Evolutionary conservation across 345 rosid genomes (phyloP), one percentile per base, ranked within the genome.

Genomic region (Rubroshorea leprosula): DNA sequence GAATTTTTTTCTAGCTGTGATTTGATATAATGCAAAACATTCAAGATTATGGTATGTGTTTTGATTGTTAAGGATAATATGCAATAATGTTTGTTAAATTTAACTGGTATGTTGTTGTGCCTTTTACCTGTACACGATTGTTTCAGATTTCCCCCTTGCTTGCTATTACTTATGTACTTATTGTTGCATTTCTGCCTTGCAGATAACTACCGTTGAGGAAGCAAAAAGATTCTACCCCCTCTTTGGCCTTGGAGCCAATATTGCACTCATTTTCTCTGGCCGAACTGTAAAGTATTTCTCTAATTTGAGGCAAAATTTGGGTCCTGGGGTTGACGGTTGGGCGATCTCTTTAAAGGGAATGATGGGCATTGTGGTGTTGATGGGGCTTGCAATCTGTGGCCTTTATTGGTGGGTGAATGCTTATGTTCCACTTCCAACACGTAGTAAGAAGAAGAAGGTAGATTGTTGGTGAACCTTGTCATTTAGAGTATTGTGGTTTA

Each of bases 241-340:
- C 49, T 92, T 92, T 54, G 98, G 98, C 29, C 86, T 92, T 5
- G 98, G 98, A 23, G 98, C 98, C 64, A 92, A 89, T 59, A 61
- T 92, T 61, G 98, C 98, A 21, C 90, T 92, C 43, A 65, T 92
- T 49, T 92, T 92, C 75, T 92, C 98, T 0, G 96, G 98, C 39
- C 70, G 98, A 68, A 92, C 98, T 45, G 98, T 92, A 51, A 92
- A 92, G 67, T 92, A 92, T 65, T 88, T 92, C 78, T 92, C 98
- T 27, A 88, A 83, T 49, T 57, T 92, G 85, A 86, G 98, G 64
- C 68, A 81, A 62, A 78, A 63, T 69, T 76, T 92, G 79, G 98
- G 95, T 23, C 98, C 98, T 65, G 96, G 98, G 66, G 95, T 92
- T 61, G 98, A 92, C 76, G 98, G 98, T 39, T 92, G 98, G 98